Conservation (phyloP, 257 asterid genomes). For the Orobanche coerulescens region DNA sequence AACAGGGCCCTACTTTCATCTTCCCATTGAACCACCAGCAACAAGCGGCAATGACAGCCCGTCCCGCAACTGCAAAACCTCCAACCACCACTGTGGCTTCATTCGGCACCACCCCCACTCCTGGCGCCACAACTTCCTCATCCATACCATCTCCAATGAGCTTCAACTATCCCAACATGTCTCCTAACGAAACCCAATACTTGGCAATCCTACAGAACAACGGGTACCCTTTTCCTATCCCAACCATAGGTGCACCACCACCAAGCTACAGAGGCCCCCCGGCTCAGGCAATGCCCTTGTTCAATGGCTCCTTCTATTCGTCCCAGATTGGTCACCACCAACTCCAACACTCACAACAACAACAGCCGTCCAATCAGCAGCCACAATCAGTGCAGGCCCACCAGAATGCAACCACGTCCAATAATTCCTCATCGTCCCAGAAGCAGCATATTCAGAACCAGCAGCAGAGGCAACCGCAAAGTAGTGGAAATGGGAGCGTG, state of each 20-base stretch:
- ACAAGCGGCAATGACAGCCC: constrained; percentile 48
- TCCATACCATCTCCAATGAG: constrained; percentile 52
- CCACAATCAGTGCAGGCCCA: constrained; percentile 48
- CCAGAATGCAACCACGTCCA: constrained; percentile 42
- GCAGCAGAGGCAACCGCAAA: constrained; percentile 39
- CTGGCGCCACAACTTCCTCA: constrained; percentile 33
- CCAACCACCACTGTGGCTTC: constrained; percentile 26
- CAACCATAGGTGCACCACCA: constrained; percentile 60
- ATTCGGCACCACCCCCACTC: constrained; percentile 23
- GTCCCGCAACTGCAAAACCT: constrained; percentile 34
- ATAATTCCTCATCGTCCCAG: constrained; percentile 60
- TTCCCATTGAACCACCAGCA: constrained; percentile 89
- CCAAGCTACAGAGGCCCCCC: constrained; percentile 73
- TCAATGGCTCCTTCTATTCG: constrained; percentile 77
- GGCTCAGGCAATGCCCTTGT: constrained; percentile 71
- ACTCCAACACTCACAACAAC: constrained; percentile 43
- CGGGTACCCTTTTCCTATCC: constrained; percentile 68
- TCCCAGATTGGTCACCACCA: constrained; percentile 81
- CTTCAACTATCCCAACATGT: constrained; percentile 76
- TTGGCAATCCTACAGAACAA: constrained; percentile 77
- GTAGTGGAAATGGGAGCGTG: constrained; percentile 35
- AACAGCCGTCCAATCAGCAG: constrained; percentile 29
- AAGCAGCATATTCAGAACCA: constrained; percentile 52
- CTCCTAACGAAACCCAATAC: constrained; percentile 68
- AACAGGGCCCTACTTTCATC: constrained; percentile 79